Evolutionary conservation across 1,139 yeast species (phyloP), one percentile per base, ranked within the genome.

Genomic region (Taphrina betulina): DNA sequence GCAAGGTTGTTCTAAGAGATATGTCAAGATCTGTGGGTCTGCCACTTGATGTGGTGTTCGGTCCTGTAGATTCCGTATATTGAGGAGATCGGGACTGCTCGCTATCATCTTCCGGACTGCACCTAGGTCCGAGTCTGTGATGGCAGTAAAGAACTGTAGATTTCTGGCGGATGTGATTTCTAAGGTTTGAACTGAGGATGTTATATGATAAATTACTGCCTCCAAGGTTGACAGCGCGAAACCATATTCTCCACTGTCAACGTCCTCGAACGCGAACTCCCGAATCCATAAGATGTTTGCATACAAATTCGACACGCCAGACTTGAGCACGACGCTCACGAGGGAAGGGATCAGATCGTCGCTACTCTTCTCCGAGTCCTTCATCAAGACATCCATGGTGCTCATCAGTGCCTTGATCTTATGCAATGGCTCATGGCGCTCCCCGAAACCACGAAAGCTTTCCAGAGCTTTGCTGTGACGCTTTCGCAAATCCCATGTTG

Each of bases 141-240:
- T 76, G 2, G 76, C 69, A 0, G 73, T 66, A 83, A 89, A 83
- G 29, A 83, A 71, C n/a, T 68, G 68, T 41, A 67, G 69, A 66
- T 86, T 87, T 1, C 67, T 66, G 4, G 66, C 67, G 0, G 92
- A 81, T 5, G 73, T 68, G 0, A 63, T 62, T 1, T 71, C 65
- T 44, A 86, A 68, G 5, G 75, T 74, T 1, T 65, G 60, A n/a
- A 72, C 59, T 41, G 78, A 77, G 41, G 73, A 72, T 8, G 68
- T 68, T 24, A 87, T 73, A 66, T 85, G 94, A 59, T 72, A 79
- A 5, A 88, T 65, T 0, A 88, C 95, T 0, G 92, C 95, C 65
- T 89, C 95, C 44, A 89, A 72, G 8, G 95, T 87, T 53, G 95
- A 83, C 29, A 89, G 63, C 0, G 83, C 77, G 63, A 83, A 83